A percentile compares a stretch with the other conserved stretches of the same genome.
Evolutionary conservation across 805 yeast genomes (phyloP).

Genomic region (Schwanniomyces polymorphus): DNA sequence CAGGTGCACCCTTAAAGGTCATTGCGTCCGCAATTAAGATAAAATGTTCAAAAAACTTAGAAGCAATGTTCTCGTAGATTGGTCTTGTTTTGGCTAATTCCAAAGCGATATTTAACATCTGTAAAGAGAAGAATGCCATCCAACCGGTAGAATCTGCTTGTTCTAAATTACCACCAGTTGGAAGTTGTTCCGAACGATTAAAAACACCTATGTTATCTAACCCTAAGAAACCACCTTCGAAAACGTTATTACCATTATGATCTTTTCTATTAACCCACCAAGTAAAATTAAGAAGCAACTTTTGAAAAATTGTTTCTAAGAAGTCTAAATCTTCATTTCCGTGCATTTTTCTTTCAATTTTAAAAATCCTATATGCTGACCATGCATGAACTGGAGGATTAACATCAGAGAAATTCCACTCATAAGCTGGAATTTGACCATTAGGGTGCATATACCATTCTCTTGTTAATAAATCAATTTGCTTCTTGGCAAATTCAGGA

Average conservation of each 20-base stretch:
- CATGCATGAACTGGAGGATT: constrained; percentile 98
- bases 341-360: constrained; percentile 81
- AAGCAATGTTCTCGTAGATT: constrained; percentile 90
- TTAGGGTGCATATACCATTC: constrained; percentile 99
- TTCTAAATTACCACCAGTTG: constrained; percentile 86
- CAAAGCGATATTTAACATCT: constrained; percentile 89
- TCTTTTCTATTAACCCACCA: constrained; percentile 98
- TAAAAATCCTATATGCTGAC: constrained; percentile 86
- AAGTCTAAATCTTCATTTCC: constrained; percentile 80
- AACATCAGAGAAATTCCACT: constrained; percentile 95
- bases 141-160: constrained; percentile 97
- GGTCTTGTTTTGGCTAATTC: constrained; percentile 84
- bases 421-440: constrained; percentile 97
- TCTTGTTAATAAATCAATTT: constrained; percentile 79
- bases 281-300: constrained; percentile 82
- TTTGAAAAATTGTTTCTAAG: constrained; percentile 90
- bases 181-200: constrained; percentile 89
- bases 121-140: constrained; percentile 92
- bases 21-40: constrained; percentile 90
- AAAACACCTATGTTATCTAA: constrained; percentile 90
- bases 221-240: constrained; percentile 93
- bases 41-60: constrained; percentile 92
- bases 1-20: constrained; percentile 58
- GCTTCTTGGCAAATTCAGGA: constrained; percentile 87
- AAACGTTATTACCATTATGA: constrained; percentile 79